Conservation (phyloP, 305 asterid species). For the Salvia sclarea region DNA sequence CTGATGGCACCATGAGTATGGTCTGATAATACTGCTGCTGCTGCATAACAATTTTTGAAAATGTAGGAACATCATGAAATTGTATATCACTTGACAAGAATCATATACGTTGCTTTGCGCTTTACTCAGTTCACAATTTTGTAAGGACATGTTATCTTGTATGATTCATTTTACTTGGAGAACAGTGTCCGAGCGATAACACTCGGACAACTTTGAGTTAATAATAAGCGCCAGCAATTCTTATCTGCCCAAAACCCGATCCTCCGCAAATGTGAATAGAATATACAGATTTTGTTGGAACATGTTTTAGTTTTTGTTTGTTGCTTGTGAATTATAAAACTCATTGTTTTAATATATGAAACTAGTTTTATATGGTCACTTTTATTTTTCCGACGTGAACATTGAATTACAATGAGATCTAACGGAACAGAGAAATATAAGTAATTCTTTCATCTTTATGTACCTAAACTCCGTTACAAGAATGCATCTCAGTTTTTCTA, state of each 20-base stretch:
- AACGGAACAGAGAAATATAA: not conserved
- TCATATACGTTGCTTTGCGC: slow-evolving; percentile 14
- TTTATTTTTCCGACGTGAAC: too few species aligned
- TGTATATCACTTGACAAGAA: slow-evolving; percentile 24
- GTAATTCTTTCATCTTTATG: not conserved
- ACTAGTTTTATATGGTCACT: too few species aligned
- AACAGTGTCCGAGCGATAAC: not conserved
- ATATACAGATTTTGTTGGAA: not conserved
- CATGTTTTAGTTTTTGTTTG: not conserved
- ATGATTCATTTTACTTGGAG: slow-evolving; percentile 22
- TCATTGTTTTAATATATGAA: not conserved
- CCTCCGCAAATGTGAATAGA: not conserved
- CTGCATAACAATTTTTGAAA: slow-evolving; percentile 30
- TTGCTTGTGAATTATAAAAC: not conserved
- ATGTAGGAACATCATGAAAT: slow-evolving; percentile 23
- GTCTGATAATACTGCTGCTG: too few species aligned
- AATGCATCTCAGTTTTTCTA: not conserved
- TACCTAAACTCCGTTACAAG: not conserved
- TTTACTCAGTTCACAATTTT: slow-evolving; percentile 34
- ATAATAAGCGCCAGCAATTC: slow-evolving; percentile 28
- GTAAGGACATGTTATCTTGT: slow-evolving; percentile 21
- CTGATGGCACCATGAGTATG: slow-evolving; percentile 88
- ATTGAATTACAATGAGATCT: not conserved
- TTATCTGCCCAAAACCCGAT: not conserved
- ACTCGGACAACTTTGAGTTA: not conserved